Conservation (phyloP, 2,329 filamentous ascomycete genomes). For the Hypoxylon sp. region DNA sequence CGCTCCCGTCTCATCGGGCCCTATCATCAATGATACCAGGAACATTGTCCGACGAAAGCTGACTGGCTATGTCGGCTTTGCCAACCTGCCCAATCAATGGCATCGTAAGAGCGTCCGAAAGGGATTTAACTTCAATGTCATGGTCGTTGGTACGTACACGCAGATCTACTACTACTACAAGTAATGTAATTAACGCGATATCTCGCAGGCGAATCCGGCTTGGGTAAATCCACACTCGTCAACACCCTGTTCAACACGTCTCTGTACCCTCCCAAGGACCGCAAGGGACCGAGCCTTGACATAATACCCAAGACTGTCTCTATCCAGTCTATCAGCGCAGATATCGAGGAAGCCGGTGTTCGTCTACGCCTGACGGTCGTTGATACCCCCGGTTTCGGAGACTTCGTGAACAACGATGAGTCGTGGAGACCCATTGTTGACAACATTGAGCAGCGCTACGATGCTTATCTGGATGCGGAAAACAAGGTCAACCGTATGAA, state of each 20-base stretch:
- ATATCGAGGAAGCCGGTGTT: slow-evolving; percentile 98
- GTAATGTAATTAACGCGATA: slow-evolving; percentile 24
- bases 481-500: slow-evolving; percentile 99
- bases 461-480: slow-evolving; percentile 98
- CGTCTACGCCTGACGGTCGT: slow-evolving; percentile 96
- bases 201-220: slow-evolving; percentile 89
- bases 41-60: slow-evolving; percentile 99
- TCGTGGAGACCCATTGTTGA: slow-evolving; percentile 99
- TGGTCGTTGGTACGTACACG: slow-evolving; percentile 90
- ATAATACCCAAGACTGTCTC: slow-evolving; percentile 98
- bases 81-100: slow-evolving; percentile 99
- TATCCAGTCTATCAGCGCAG: slow-evolving; percentile 93
- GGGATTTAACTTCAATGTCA: slow-evolving; percentile 99
- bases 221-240: slow-evolving; percentile 98
- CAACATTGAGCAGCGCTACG: slow-evolving; percentile 99
- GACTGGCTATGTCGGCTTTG: slow-evolving; percentile 98
- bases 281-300: slow-evolving; percentile 95
- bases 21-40: slow-evolving; percentile 75
- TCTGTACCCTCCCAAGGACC: slow-evolving; percentile 97
- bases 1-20: slow-evolving; percentile 52
- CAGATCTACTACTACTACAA: neutral
- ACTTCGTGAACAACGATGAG: slow-evolving; percentile 99
- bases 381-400: slow-evolving; percentile 96
- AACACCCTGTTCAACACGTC: slow-evolving; percentile 99
- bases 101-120: slow-evolving; percentile 99